Base-by-base conservation (phyloP, 306 rosid species). In the Echinosophora koreensis region DNA sequence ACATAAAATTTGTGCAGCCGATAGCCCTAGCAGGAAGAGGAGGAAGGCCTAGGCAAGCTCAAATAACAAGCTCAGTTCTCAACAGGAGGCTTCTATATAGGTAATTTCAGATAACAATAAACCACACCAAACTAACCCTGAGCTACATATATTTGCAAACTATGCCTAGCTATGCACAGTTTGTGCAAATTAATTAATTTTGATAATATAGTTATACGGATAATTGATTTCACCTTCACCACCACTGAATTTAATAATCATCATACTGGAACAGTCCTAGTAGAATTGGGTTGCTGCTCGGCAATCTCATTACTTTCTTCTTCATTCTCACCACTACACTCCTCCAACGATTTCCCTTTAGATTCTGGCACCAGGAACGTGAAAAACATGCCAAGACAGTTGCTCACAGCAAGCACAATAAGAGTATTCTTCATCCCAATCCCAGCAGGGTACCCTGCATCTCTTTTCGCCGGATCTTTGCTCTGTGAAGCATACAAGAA, bases 341-440 rank as follows among this genome's bases (percentile, higher is more conserved):
- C 84, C 38, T 81, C 81, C 34, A 81, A 47, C 0, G 84, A 81
- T 38, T 81, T 81, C 4, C 84, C 84, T 0, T 58, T 81, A 1
- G 84, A 42, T 47, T 81, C 84, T 1, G 84, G 84, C 39, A 81
- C 84, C 15, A 81, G 47, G 1, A 81, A 59, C 2, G 84, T 81
- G 52, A 17, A 74, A 61, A 67, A 39, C 49, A 81, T 49, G 67
- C 84, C 84, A 5, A 50, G 17, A 12, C 69, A 81, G 3, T 81
- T 81, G 10, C 55, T 3, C 66, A 51, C 77, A 28, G 51, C 84
- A 50, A 81, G 84, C 61, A 81, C 0, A 39, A 81, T 67, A 6
- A 81, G 84, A 4, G 84, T 39, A 27, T 81, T 68, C 77, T 81
- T 81, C 80, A 81, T 67, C 27, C 84, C 84, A 68, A 81, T 81